phyloP scores from a whole-genome alignment of 208 protist species.

The Crithidia bombi region DNA sequence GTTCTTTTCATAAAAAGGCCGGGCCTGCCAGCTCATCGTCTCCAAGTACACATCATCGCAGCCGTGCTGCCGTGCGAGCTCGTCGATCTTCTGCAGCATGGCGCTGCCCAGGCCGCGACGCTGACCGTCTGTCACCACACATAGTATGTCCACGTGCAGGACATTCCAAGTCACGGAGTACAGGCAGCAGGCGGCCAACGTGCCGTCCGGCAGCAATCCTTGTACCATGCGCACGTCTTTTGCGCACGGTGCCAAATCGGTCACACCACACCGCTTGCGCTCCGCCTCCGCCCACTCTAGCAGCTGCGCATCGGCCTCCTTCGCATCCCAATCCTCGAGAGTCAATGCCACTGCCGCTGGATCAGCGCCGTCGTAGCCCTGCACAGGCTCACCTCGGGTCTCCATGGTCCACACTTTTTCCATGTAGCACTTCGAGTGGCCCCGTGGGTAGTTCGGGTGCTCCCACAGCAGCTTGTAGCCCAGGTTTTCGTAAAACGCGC shows the following conservation, averaged over 20 bases:
- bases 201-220: slow-evolving; percentile 9
- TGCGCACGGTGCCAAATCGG: slow-evolving; percentile 2
- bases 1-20: slow-evolving; percentile 35
- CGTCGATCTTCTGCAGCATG: slow-evolving; percentile 22
- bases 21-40: slow-evolving; percentile 41
- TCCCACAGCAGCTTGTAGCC: slow-evolving; percentile 6
- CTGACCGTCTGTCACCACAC: neutral
- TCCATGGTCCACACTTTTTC: slow-evolving; percentile 18
- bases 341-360: slow-evolving; percentile 1
- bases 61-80: slow-evolving; percentile 10
- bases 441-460: neutral
- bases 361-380: neutral
- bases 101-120: slow-evolving; percentile 15
- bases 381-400: neutral
- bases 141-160: slow-evolving; percentile 25
- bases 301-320: slow-evolving; percentile 1
- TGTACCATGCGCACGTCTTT: slow-evolving; percentile 10
- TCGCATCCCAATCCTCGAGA: slow-evolving; percentile 1
- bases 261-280: neutral
- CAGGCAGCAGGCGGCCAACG: slow-evolving; percentile 8
- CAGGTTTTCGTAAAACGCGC: neutral
- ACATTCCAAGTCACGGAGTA: slow-evolving; percentile 27
- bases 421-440: slow-evolving; percentile 1
- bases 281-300: slow-evolving; percentile 12
- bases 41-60: slow-evolving; percentile 27